These are phyloP conservation scores for Raffaelea arxii DNA, from an alignment of 2,329 filamentous ascomycete species.

Conservation along the genomic window DNA sequence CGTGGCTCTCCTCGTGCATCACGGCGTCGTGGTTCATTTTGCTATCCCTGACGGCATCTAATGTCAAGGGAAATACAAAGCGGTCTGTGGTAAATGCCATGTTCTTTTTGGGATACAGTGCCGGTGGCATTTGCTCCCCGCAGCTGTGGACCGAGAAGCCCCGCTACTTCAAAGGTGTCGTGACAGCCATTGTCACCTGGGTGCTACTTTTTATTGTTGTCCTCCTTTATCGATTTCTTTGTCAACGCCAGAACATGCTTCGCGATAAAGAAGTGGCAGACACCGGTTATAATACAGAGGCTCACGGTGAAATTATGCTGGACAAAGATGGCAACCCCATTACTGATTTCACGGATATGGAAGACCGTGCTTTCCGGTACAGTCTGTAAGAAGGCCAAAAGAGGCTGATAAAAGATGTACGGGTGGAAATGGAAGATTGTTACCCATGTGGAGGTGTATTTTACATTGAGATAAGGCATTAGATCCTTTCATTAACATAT, in stretches of 20 bases:
- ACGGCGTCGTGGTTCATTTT: constrained; percentile 30
- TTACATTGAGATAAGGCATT: too few species aligned
- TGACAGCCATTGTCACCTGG: constrained; percentile 34
- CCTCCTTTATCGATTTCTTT: constrained; percentile 24
- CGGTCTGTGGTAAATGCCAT: constrained; percentile 33
- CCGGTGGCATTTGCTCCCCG: constrained; percentile 34
- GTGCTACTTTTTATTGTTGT: constrained; percentile 24
- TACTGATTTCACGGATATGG: constrained; percentile 24
- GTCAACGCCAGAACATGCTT: constrained; percentile 23
- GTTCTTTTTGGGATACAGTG: constrained; percentile 41
- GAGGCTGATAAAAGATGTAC: too few species aligned
- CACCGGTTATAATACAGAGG: too few species aligned
- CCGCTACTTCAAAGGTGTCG: constrained; percentile 34
- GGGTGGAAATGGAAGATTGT: too few species aligned
- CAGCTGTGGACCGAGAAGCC: constrained; percentile 37
- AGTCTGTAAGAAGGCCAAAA: too few species aligned
- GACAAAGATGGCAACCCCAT: constrained; percentile 16
- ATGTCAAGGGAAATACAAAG: constrained; percentile 43
- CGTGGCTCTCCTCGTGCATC: constrained; percentile 37
- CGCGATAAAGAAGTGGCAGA: constrained; percentile 11
- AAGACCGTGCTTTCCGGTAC: constrained; percentile 24
- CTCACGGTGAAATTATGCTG: constrained; percentile 7
- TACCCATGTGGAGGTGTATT: too few species aligned
- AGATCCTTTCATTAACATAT: too few species aligned
- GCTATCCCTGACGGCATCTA: constrained; percentile 34